phyloP scores from a whole-genome alignment of 139 green algal species.

The Deuterostichococcus epilithicus region DNA sequence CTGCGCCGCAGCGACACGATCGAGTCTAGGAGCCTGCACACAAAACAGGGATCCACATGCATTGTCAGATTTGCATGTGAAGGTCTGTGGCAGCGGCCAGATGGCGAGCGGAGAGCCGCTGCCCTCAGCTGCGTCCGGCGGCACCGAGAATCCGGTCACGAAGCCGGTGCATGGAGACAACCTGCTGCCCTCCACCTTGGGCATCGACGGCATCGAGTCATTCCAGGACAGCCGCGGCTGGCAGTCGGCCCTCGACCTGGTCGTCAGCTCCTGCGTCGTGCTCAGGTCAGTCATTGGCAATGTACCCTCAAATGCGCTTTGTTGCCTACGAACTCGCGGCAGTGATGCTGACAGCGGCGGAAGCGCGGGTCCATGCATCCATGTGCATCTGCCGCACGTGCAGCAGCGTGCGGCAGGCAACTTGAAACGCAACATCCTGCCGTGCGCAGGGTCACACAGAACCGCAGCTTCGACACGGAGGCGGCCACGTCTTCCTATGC shows the following conservation, averaged over 20 bases:
- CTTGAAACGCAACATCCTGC: neutral
- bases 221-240: slow-evolving; percentile 18
- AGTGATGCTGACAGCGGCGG: neutral
- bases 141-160: neutral
- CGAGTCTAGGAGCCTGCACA: too few relatives aligned
- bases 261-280: slow-evolving; percentile 56
- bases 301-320: neutral
- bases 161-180: neutral
- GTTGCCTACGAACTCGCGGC: neutral
- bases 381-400: neutral
- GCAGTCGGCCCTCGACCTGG: slow-evolving; percentile 49
- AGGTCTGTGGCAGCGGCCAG: too few relatives aligned
- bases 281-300: slow-evolving; percentile 49
- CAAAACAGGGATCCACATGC: too few relatives aligned
- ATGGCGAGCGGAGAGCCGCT: too few relatives aligned
- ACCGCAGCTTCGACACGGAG: slow-evolving; percentile 83
- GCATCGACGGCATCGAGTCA: neutral
- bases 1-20: too few relatives aligned
- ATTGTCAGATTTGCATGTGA: too few relatives aligned
- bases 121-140: too few relatives aligned
- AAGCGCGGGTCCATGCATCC: neutral
- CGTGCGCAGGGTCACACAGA: slow-evolving; percentile 55
- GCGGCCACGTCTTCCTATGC: slow-evolving; percentile 61
- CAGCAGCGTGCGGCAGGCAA: neutral
- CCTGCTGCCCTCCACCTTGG: neutral